Conservation (phyloP, 495 filamentous ascomycete genomes). For the Tetracladium marchalianum region DNA sequence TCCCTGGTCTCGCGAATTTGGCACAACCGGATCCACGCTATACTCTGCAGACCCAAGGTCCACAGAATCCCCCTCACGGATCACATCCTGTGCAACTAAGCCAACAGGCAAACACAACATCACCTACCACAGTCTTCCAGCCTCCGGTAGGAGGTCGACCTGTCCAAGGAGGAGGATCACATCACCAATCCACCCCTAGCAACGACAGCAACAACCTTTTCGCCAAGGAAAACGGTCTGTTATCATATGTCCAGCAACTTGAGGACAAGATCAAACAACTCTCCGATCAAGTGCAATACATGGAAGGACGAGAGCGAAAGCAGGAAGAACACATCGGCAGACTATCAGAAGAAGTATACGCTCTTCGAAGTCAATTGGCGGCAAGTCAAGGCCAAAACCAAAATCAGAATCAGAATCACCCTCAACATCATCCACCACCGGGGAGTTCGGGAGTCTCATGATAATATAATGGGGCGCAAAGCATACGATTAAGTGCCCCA, state of each 20-base stretch:
- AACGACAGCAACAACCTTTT: conserved; percentile 33
- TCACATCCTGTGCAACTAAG: conserved; percentile 10
- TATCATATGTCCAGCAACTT: conserved; percentile 39
- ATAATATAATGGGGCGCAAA: too few relatives aligned
- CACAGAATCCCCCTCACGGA: conserved; percentile 11
- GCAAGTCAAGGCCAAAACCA: conserved; percentile 2
- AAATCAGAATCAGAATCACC: too few relatives aligned
- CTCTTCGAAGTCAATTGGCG: conserved; percentile 23
- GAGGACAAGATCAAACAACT: conserved; percentile 35
- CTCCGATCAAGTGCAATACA: conserved; percentile 22
- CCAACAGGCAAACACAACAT: conserved; percentile 15
- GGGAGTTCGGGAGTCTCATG: too few relatives aligned
- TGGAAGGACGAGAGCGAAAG: conserved; percentile 30
- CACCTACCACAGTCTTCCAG: conserved; percentile 12
- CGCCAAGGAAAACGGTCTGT: conserved; percentile 32
- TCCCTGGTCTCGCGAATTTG: conserved; percentile 30
- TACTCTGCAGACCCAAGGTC: conserved; percentile 28
- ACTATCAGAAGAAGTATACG: conserved; percentile 26
- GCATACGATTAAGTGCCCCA: too few relatives aligned
- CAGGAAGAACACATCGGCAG: conserved; percentile 29
- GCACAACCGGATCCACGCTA: conserved; percentile 38
- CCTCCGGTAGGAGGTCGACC: conserved; percentile 9
- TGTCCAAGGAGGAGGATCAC: conserved; percentile 4
- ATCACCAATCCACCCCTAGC: conserved; percentile 22
- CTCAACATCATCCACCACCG: too few relatives aligned